Evolutionary conservation across 2,329 filamentous ascomycete genomes (phyloP).

Genomic region (Ceratocystiopsis sp.): DNA sequence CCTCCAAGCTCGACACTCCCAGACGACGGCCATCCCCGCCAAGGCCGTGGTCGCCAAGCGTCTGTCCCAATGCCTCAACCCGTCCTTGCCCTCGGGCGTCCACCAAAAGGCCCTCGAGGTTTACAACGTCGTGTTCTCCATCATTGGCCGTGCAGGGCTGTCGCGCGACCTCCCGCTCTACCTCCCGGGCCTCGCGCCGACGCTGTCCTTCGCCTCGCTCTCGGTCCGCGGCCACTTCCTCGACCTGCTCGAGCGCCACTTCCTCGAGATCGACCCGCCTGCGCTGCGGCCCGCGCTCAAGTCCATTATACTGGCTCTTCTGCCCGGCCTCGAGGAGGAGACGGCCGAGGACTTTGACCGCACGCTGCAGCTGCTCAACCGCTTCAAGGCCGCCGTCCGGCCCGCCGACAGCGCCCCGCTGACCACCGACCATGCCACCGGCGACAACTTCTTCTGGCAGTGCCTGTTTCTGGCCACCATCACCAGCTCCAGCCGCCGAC

Average conservation of each 20-base stretch:
- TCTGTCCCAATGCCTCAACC: slow-evolving; percentile 87
- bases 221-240: slow-evolving; percentile 78
- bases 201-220: slow-evolving; percentile 85
- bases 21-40: slow-evolving; percentile 57
- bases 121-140: slow-evolving; percentile 74
- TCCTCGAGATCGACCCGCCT: slow-evolving; percentile 52
- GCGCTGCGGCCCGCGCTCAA: slow-evolving; percentile 77
- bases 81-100: slow-evolving; percentile 81
- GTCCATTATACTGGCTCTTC: slow-evolving; percentile 69
- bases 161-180: slow-evolving; percentile 74
- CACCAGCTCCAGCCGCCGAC: slow-evolving; percentile 68
- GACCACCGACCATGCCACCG: slow-evolving; percentile 36
- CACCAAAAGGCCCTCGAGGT: slow-evolving; percentile 96
- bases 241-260: slow-evolving; percentile 63
- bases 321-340: slow-evolving; percentile 89
- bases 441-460: slow-evolving; percentile 93
- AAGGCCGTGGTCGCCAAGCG: slow-evolving; percentile 75
- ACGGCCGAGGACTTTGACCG: slow-evolving; percentile 94
- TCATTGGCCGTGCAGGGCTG: slow-evolving; percentile 66
- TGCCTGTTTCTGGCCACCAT: slow-evolving; percentile 90
- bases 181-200: slow-evolving; percentile 73
- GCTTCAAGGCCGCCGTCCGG: slow-evolving; percentile 53
- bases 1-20: slow-evolving; percentile 67
- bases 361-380: slow-evolving; percentile 61
- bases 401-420: slow-evolving; percentile 31